Conservation (phyloP, 345 rosid species). For the Lepidium aucheri region DNA sequence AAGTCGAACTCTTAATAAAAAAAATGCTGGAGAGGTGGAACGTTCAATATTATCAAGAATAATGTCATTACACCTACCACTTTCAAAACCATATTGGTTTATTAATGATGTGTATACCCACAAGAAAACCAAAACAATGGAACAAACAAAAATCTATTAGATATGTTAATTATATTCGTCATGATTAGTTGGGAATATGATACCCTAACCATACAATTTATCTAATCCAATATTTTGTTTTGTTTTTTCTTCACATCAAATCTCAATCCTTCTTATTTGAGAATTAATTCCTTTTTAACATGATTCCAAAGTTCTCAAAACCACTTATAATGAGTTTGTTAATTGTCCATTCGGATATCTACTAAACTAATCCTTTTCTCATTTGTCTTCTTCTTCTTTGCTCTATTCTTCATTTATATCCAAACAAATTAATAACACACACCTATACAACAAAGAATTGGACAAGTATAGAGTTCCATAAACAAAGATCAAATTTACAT, state of each 20-base stretch:
- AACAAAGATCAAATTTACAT: not conserved
- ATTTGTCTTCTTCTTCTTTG: constrained; percentile 10
- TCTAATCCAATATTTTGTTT: constrained; percentile 4
- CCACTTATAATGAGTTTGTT: constrained; percentile 23
- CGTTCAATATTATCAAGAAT: not conserved
- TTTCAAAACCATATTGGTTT: constrained; percentile 2
- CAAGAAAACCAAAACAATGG: not conserved
- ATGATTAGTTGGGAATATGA: constrained; percentile 29
- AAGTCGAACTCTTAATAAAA: too few relatives aligned
- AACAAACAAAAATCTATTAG: not conserved
- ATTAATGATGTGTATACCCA: not conserved
- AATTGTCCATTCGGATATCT: constrained; percentile 22
- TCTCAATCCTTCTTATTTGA: constrained; percentile 1
- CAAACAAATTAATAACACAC: not conserved
- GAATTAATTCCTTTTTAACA: constrained; percentile 10
- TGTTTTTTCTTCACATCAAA: not conserved
- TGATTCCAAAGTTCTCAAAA: constrained; percentile 26
- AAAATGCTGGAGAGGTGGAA: too few relatives aligned
- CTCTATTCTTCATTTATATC: not conserved
- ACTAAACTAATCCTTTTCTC: constrained; percentile 20
- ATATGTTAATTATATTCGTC: constrained; percentile 19
- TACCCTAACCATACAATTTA: constrained; percentile 18
- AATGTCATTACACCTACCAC: not conserved
- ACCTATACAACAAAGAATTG: not conserved
- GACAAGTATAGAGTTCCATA: not conserved